Conservation (phyloP, 768 basidiomycete species). For the Boletus edulis region DNA sequence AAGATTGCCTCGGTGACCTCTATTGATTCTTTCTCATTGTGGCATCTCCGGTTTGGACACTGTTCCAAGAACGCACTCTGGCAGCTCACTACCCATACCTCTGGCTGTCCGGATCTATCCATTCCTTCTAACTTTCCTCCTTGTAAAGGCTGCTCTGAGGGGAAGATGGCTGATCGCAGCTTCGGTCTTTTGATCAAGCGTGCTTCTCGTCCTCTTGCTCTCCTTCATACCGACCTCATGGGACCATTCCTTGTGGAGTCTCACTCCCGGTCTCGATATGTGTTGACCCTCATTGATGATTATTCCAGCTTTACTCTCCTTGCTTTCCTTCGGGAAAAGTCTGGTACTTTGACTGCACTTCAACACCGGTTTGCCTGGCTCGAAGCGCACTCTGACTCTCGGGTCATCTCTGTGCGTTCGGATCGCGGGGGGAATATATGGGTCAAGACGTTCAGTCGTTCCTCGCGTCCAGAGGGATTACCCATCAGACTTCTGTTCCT, state of each 20-base stretch:
- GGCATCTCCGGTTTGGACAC: neutral
- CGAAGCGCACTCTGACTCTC: rapidly evolving
- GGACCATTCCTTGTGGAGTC: neutral
- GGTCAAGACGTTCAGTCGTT: neutral
- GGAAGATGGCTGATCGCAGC: neutral
- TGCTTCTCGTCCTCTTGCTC: neutral
- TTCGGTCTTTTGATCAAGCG: neutral
- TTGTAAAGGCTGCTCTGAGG: no score
- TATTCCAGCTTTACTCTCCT: neutral
- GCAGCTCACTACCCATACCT: neutral
- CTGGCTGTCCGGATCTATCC: rapidly evolving
- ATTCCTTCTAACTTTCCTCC: no score
- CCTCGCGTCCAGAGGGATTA: neutral
- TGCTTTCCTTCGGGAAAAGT: neutral
- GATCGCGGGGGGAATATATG: neutral
- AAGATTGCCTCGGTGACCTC: no score
- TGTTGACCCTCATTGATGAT: neutral
- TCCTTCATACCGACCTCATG: neutral
- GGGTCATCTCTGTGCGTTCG: neutral
- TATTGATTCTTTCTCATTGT: neutral
- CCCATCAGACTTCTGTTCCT: neutral
- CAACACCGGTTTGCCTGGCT: rapidly evolving
- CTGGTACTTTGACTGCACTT: neutral
- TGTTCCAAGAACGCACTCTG: neutral
- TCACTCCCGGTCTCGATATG: rapidly evolving